Base-by-base conservation (phyloP, 2,329 filamentous ascomycete genomes). In the Aspergillus carbonarius region DNA sequence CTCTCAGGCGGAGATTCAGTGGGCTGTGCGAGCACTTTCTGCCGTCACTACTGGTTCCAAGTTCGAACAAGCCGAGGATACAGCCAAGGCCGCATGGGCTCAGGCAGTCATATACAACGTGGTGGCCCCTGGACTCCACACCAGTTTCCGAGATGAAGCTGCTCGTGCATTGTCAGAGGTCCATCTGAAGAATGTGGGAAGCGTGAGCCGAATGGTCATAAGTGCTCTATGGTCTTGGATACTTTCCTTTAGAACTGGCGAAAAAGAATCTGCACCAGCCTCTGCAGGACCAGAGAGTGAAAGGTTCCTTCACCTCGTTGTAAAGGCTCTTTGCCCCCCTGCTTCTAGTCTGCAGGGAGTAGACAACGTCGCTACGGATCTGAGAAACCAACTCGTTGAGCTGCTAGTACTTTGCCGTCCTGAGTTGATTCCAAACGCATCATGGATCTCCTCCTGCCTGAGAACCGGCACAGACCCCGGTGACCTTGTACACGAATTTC, bases 401-500 rank as follows among this genome's bases (percentile, higher is more conserved):
- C 78, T 97, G 4, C 79, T 96, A 17, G 87, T 96, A 17, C 80
- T 99, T 25, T 89, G 90, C 57, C 89, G 91, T 23, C 82, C 87
- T 18, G 88, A 93, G 60, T 78, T 99, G 35, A 84, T 98, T 59
- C 88, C 92, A 0, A 85, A 85, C 59, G 82, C 87, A 18, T 90
- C 85, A 61, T 99, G 96, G 96, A 98, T 99, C 68, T 88, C 95
- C 42, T 78, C 92, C 3, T 96, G 91, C 69, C 82, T 98, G 56
- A 86, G 86, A 60, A 88, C 90, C 64, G 88, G 88, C 12, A 80
- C 92, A 12, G 95, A 99, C 73, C 95, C 95, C 5, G 93, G 93
- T 17, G 80, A 84, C 20, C 82, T 99, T 57, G 91, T 89, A 2
- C 81, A 81, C 57, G 83, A 86, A 54, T 81, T 88, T 56, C 79